A percentile compares a stretch with the other conserved stretches of the same genome.
Conservation (phyloP, 2,329 filamentous ascomycete genomes). For the Penicillium sp. region DNA sequence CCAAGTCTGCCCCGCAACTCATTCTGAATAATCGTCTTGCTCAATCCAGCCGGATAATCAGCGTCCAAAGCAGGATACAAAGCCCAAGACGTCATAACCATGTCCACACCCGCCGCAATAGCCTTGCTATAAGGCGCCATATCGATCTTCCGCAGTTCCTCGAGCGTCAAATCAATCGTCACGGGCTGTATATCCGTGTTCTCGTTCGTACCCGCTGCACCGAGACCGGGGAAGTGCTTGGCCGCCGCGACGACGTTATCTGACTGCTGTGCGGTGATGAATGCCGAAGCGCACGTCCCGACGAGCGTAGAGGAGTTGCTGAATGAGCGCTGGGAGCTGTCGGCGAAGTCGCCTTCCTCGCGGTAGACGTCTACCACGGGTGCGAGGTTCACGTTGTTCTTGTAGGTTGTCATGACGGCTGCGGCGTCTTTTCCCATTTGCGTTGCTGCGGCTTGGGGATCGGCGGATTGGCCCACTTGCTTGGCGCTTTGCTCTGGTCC, state of each 20-base stretch:
- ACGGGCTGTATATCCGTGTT: conserved; percentile 32
- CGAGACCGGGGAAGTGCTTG: conserved; percentile 35
- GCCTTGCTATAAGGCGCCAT: conserved; percentile 25
- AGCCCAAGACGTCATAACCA: conserved; percentile 35
- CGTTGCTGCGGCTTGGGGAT: conserved; percentile 19
- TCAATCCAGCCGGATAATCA: conserved; percentile 26
- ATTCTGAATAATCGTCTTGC: conserved; percentile 24
- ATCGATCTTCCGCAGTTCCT: conserved; percentile 25
- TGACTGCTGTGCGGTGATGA: conserved; percentile 23
- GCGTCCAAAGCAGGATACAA: conserved; percentile 29
- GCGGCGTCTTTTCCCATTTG: conserved; percentile 25
- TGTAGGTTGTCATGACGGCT: conserved; percentile 13
- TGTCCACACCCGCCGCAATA: conserved; percentile 27
- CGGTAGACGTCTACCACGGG: conserved; percentile 33
- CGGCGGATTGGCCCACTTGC: conserved; percentile 20
- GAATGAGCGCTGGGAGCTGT: conserved; percentile 27
- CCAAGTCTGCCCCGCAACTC: conserved; percentile 26
- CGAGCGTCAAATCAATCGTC: conserved; percentile 22
- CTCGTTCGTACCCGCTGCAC: conserved; percentile 19
- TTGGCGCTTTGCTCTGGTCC: conserved; percentile 27
- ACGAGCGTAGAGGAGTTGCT: conserved; percentile 26
- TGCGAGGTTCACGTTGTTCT: conserved; percentile 28
- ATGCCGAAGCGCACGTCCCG: conserved; percentile 20
- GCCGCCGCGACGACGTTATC: conserved; percentile 24
- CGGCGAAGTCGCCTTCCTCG: conserved; percentile 25